Conservation (phyloP, 2,329 filamentous ascomycete genomes). For the Arthrobotrys iridis region DNA sequence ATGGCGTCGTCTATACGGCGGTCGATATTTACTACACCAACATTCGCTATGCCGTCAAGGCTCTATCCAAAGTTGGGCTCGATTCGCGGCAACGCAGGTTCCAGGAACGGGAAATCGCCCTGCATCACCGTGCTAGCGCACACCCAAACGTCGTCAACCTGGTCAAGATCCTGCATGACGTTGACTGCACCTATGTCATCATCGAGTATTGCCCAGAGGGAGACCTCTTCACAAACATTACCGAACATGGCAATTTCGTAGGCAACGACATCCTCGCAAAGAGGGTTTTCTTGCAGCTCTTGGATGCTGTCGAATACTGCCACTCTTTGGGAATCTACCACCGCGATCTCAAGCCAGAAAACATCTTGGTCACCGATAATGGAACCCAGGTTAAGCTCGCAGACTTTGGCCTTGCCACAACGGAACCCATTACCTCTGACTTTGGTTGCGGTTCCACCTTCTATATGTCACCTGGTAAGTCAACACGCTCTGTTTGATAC, state of each 20-base stretch:
- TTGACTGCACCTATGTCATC: slow-evolving; percentile 94
- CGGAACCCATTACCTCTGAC: slow-evolving; percentile 83
- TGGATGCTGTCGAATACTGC: slow-evolving; percentile 96
- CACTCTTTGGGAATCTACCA: slow-evolving; percentile 95
- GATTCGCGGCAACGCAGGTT: slow-evolving; percentile 87
- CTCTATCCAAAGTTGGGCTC: slow-evolving; percentile 91
- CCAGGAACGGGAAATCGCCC: slow-evolving; percentile 89
- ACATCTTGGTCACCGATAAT: slow-evolving; percentile 88
- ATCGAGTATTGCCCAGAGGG: slow-evolving; percentile 97
- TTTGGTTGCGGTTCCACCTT: slow-evolving; percentile 98
- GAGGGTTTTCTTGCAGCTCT: slow-evolving; percentile 88
- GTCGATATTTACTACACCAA: slow-evolving; percentile 81
- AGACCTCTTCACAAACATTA: slow-evolving; percentile 97
- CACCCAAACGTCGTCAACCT: slow-evolving; percentile 95
- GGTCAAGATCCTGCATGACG: slow-evolving; percentile 89
- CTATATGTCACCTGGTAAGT: slow-evolving; percentile 98
- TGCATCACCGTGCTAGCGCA: slow-evolving; percentile 87
- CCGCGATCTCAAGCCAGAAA: slow-evolving; percentile 96
- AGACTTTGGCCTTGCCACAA: slow-evolving; percentile 95
- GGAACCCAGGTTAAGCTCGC: slow-evolving; percentile 93
- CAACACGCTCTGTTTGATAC: slow-evolving; percentile 26
- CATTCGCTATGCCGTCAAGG: slow-evolving; percentile 92
- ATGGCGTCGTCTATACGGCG: slow-evolving; percentile 94
- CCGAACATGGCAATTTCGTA: slow-evolving; percentile 90
- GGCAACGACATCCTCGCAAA: slow-evolving; percentile 89